These are phyloP conservation scores for Suhomyces coccinellae DNA, from an alignment of 1,139 yeast genomes.

Conservation along the genomic window DNA sequence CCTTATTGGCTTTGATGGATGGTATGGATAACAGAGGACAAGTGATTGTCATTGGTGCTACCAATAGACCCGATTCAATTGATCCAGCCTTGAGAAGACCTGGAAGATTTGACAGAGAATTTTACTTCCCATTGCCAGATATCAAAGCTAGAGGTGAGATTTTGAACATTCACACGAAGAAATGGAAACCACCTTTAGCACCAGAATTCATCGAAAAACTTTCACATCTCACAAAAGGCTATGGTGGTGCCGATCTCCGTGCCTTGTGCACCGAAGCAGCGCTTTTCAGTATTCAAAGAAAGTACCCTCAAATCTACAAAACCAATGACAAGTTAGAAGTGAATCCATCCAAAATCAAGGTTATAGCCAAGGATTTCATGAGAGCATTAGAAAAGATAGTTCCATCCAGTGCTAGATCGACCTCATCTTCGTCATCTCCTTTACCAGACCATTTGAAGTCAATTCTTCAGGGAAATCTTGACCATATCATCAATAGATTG, in stretches of 20 bases:
- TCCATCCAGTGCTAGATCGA: constrained; percentile 89
- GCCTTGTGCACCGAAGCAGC: constrained; percentile 97
- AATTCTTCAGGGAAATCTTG: constrained; percentile 52
- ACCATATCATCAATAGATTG: constrained; percentile 48
- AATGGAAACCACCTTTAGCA: constrained; percentile 78
- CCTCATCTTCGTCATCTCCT: constrained; percentile 74
- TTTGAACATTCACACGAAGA: constrained; percentile 77
- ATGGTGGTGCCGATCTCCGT: constrained; percentile 96
- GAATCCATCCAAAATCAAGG: constrained; percentile 69
- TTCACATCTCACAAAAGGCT: constrained; percentile 87
- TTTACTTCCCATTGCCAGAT: constrained; percentile 93
- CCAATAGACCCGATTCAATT: constrained; percentile 95
- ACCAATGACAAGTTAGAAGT: constrained; percentile 73
- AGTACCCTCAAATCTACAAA: constrained; percentile 89
- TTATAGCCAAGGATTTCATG: constrained; percentile 85
- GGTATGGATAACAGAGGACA: constrained; percentile 98
- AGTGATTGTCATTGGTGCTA: constrained; percentile 96
- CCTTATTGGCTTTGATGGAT: constrained; percentile 93
- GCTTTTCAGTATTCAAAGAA: constrained; percentile 82
- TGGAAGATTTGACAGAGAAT: constrained; percentile 96
- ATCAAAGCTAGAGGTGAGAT: constrained; percentile 75
- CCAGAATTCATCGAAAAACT: constrained; percentile 61
- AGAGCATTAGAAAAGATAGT: constrained; percentile 81
- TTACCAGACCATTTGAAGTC: constrained; percentile 74
- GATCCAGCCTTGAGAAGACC: constrained; percentile 98